These are phyloP conservation scores for Combretum micranthum DNA, from an alignment of 345 rosid species.

Conservation along the genomic window DNA sequence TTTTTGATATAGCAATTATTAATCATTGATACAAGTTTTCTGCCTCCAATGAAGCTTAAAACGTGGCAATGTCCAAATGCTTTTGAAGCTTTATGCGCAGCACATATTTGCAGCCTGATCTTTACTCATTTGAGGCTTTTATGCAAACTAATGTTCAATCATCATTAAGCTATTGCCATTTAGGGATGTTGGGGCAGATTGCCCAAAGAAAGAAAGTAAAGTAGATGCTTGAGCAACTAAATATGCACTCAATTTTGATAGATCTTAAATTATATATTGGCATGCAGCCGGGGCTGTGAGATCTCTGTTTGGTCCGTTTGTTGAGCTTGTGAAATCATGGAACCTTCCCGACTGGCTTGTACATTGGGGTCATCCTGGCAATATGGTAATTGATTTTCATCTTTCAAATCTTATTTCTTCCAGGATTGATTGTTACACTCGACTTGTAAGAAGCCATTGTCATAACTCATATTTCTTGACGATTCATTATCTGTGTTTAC, in stretches of 20 bases:
- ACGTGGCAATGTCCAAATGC: too few relatives aligned
- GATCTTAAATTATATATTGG: neutral
- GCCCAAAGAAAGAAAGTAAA: too few relatives aligned
- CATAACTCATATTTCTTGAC: neutral
- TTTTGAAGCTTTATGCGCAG: too few relatives aligned
- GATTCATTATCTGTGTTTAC: neutral
- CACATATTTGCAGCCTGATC: too few relatives aligned
- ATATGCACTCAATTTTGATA: neutral
- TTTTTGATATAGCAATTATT: too few relatives aligned
- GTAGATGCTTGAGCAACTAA: neutral
- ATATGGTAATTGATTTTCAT: constrained; percentile 51
- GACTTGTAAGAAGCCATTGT: neutral
- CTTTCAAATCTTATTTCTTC: neutral
- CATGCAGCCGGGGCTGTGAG: constrained; percentile 60
- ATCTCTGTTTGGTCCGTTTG: constrained; percentile 65
- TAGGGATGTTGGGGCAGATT: too few relatives aligned
- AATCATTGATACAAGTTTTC: too few relatives aligned
- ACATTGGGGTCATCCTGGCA: constrained; percentile 96
- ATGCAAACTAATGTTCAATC: too few relatives aligned
- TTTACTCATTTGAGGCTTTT: too few relatives aligned
- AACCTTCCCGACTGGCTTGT: constrained; percentile 88
- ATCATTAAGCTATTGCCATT: too few relatives aligned
- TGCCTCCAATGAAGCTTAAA: too few relatives aligned
- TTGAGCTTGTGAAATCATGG: constrained; percentile 67
- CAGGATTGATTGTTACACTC: neutral